These are phyloP conservation scores for Artemisia annua DNA, from an alignment of 129 eudicot genomes.

Conservation along the genomic window DNA sequence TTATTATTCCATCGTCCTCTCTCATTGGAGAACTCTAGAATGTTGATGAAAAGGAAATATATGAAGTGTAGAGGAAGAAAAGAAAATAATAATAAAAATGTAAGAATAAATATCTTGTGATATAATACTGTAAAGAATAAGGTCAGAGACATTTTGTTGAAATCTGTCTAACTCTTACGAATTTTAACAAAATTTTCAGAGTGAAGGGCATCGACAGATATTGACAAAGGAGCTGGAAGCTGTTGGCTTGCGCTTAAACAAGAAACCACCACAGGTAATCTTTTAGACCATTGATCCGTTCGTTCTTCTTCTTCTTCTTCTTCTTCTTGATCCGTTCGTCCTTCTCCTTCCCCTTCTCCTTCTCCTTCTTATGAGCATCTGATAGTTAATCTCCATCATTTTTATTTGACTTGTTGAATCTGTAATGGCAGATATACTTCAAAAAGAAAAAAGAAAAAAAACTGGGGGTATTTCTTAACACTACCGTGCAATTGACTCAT, in stretches of 20 bases:
- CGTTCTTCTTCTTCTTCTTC: background rate
- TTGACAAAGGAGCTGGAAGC: conserved; percentile 97
- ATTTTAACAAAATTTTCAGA: conserved; percentile 36
- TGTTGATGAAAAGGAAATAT: background rate
- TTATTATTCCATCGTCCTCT: too few relatives aligned
- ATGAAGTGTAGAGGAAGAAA: background rate
- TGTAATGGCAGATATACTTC: conserved; percentile 76
- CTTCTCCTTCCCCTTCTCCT: too few relatives aligned
- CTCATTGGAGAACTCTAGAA: background rate
- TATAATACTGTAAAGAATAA: too few relatives aligned
- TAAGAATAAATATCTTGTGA: background rate
- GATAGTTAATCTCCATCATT: background rate
- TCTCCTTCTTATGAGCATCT: background rate
- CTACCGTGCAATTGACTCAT: conserved; percentile 81
- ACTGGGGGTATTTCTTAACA: conserved; percentile 98
- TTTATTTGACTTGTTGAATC: conserved; percentile 6
- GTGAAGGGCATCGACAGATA: conserved; percentile 98
- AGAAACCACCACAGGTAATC: conserved; percentile 92
- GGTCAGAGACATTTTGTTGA: background rate
- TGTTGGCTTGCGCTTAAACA: conserved; percentile 94
- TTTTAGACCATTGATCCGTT: background rate
- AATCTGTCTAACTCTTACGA: conserved; percentile 1
- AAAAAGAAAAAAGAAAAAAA: conserved; percentile 97
- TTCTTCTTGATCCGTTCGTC: too few relatives aligned
- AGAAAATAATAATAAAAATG: background rate